phyloP scores from a whole-genome alignment of 1,284 basidiomycete genomes.

The Termitomyces sp. region DNA sequence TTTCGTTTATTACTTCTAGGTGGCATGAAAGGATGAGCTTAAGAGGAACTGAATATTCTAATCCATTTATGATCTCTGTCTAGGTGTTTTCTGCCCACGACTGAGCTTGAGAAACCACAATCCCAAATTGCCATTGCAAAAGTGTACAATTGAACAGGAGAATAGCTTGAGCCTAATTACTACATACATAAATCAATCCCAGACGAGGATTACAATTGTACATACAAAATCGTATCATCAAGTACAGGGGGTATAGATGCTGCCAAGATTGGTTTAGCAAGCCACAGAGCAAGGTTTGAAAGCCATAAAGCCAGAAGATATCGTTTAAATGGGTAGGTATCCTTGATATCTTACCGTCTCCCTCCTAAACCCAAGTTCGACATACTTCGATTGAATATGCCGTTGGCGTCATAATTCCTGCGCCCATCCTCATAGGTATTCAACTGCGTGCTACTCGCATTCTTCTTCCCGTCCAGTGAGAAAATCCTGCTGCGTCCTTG shows the following conservation, averaged over 20 bases:
- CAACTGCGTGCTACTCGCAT: constrained; percentile 31
- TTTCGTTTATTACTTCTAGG: too few species aligned
- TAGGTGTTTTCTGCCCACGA: too few species aligned
- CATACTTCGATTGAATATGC: constrained; percentile 39
- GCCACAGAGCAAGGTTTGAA: not conserved
- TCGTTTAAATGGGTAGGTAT: not conserved
- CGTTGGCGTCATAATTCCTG: constrained; percentile 41
- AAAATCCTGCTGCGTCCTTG: constrained; percentile 25
- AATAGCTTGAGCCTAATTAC: too few species aligned
- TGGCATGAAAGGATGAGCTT: too few species aligned
- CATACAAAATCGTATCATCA: not conserved
- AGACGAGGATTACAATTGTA: not conserved
- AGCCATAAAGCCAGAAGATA: not conserved
- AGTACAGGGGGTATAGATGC: not conserved
- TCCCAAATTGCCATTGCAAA: too few species aligned
- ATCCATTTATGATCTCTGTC: too few species aligned
- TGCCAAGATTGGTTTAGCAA: too few species aligned
- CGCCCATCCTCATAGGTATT: constrained; percentile 37
- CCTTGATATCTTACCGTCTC: not conserved
- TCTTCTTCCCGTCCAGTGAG: constrained; percentile 41
- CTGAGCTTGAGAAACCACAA: too few species aligned
- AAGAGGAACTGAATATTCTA: too few species aligned
- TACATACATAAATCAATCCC: too few species aligned
- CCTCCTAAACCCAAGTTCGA: constrained; percentile 26
- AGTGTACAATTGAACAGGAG: too few species aligned